These are phyloP conservation scores for Metschnikowia lachancei DNA, from an alignment of 805 yeast genomes.

Conservation along the genomic window DNA sequence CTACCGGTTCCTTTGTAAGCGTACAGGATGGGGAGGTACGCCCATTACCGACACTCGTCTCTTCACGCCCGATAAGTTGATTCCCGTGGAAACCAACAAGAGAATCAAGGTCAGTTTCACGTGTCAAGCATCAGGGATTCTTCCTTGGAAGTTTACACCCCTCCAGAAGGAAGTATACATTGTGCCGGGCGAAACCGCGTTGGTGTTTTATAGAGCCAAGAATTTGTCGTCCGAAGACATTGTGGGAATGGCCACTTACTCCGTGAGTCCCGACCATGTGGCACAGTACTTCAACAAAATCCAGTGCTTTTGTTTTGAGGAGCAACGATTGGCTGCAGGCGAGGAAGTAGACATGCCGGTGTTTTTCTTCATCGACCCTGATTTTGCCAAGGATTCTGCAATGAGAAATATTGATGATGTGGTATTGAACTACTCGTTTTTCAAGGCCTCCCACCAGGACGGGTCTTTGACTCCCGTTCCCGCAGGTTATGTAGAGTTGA, in stretches of 20 bases:
- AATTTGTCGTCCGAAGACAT: slow-evolving; percentile 83
- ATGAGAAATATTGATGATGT: slow-evolving; percentile 90
- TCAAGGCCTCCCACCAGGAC: slow-evolving; percentile 54
- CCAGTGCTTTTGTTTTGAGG: slow-evolving; percentile 98
- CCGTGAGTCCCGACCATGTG: slow-evolving; percentile 93
- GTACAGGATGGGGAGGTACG: slow-evolving; percentile 95
- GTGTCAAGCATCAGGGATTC: slow-evolving; percentile 81
- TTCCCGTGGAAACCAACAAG: slow-evolving; percentile 82
- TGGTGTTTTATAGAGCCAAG: slow-evolving; percentile 91
- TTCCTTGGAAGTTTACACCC: slow-evolving; percentile 95
- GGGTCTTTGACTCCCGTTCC: slow-evolving; percentile 43
- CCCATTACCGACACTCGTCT: slow-evolving; percentile 82
- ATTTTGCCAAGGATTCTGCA: slow-evolving; percentile 85
- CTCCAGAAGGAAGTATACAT: slow-evolving; percentile 91
- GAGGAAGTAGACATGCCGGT: slow-evolving; percentile 99
- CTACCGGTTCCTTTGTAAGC: slow-evolving; percentile 85
- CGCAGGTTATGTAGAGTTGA: slow-evolving; percentile 11
- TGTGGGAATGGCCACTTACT: slow-evolving; percentile 97
- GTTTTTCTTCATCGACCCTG: slow-evolving; percentile 95
- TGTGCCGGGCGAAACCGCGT: slow-evolving; percentile 95
- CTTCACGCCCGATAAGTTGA: slow-evolving; percentile 81
- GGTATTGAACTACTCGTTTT: slow-evolving; percentile 88
- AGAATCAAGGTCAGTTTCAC: slow-evolving; percentile 84
- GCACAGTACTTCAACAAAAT: slow-evolving; percentile 96
- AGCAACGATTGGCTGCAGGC: slow-evolving; percentile 88